A percentile compares a stretch with the other conserved stretches of the same genome.
These are phyloP conservation scores for Septoria petroselini DNA, from an alignment of 2,329 filamentous ascomycete genomes.

Conservation along the genomic window DNA sequence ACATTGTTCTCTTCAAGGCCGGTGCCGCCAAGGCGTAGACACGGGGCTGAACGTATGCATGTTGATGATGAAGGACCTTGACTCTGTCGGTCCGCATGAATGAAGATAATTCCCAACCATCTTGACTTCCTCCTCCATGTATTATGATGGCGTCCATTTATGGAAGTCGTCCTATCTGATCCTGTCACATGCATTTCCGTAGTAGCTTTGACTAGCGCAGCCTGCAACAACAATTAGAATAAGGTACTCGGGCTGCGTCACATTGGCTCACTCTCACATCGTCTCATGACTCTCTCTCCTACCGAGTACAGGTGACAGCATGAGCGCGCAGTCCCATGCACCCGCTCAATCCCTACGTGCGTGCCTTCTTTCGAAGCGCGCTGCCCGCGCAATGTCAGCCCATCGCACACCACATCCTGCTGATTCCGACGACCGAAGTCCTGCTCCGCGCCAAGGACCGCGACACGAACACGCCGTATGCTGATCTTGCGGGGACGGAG, in stretches of 20 bases:
- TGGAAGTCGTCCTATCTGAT: too few relatives aligned
- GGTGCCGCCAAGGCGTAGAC: conserved; percentile 66
- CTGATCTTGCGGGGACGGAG: conserved; percentile 81
- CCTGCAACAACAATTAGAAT: too few relatives aligned
- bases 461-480: conserved; percentile 72
- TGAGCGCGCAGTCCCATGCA: conserved; percentile 29
- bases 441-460: conserved; percentile 83
- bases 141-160: too few relatives aligned
- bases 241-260: too few relatives aligned
- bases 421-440: conserved; percentile 90
- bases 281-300: too few relatives aligned
- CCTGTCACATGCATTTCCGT: too few relatives aligned
- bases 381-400: conserved; percentile 88
- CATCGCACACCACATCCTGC: conserved; percentile 84
- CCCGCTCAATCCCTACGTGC: conserved; percentile 95
- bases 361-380: conserved; percentile 97
- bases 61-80: conserved; percentile 15
- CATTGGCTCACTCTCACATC: too few relatives aligned
- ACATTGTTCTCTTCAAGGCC: conserved; percentile 82
- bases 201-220: too few relatives aligned
- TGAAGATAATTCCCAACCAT: conserved; percentile 7
- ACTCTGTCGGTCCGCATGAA: conserved; percentile 15
- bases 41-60: conserved; percentile 4
- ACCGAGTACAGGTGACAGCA: too few relatives aligned
- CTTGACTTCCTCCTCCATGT: too few relatives aligned